A percentile compares a stretch with the other conserved stretches of the same genome.
Evolutionary conservation across 352 stramenopile species (phyloP).

Genomic region (Globisporangium paddicum): DNA sequence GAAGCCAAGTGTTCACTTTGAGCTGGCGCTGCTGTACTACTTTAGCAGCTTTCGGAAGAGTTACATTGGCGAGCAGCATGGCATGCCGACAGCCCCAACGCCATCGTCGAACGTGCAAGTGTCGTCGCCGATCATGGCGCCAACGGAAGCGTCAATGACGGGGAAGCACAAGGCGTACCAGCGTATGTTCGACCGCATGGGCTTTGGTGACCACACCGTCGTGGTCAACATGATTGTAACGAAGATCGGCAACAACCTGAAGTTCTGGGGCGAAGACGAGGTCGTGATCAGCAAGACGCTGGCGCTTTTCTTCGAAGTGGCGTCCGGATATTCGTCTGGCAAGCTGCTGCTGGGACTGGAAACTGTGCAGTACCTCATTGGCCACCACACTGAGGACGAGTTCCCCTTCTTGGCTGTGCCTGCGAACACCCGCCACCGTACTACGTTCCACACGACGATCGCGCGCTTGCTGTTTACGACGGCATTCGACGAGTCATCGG

Average conservation of each 20-base stretch:
- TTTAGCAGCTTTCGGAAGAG: constrained; percentile 93
- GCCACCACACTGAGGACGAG: constrained; percentile 95
- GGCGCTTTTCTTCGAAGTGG: constrained; percentile 96
- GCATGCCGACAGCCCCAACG: constrained; percentile 72
- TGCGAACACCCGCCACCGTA: constrained; percentile 93
- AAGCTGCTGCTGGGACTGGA: constrained; percentile 97
- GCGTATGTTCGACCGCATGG: constrained; percentile 97
- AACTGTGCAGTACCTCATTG: constrained; percentile 96
- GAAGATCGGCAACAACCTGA: constrained; percentile 99
- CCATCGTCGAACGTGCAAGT: constrained; percentile 47
- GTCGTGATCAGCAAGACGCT: constrained; percentile 96
- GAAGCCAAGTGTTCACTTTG: constrained; percentile 91
- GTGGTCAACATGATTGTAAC: constrained; percentile 99
- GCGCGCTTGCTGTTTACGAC: constrained; percentile 95
- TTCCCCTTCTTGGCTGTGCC: constrained; percentile 96
- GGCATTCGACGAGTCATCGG: constrained; percentile 89
- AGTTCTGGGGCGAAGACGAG: constrained; percentile 96
- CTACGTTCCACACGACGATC: constrained; percentile 97
- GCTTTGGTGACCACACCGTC: constrained; percentile 95
- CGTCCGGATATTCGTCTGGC: constrained; percentile 94
- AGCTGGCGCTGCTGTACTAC: constrained; percentile 95
- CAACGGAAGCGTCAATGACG: constrained; percentile 62
- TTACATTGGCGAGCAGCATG: constrained; percentile 91
- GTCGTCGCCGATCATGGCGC: constrained; percentile 81
- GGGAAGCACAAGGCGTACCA: constrained; percentile 95